Evolutionary conservation across 1,139 yeast genomes (phyloP).

Genomic region (Candida neerlandica): DNA sequence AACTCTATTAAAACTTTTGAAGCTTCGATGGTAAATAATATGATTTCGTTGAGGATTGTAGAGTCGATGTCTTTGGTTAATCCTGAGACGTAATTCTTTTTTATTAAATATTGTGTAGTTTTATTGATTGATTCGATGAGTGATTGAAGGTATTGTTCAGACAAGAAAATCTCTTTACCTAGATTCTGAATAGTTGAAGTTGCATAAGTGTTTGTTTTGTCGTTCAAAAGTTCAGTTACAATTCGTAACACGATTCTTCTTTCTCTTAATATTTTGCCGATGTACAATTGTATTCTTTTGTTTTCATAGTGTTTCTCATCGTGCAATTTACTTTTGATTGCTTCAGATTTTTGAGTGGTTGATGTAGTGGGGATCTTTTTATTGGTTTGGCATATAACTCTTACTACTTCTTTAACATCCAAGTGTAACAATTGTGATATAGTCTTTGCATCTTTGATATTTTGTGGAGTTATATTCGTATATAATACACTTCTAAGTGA

Average conservation of each 20-base stretch:
- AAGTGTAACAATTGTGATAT: conserved; percentile 36
- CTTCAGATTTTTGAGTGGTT: conserved; percentile 31
- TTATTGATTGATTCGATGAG: conserved; percentile 23
- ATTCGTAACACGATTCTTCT: conserved; percentile 46
- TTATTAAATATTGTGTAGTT: conserved; percentile 8
- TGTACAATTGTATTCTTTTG: conserved; percentile 33
- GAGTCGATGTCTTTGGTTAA: conserved; percentile 24
- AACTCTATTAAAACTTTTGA: conserved; percentile 50
- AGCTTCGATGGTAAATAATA: conserved; percentile 40
- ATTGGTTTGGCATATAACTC: conserved; percentile 47
- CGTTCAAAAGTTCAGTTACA: conserved; percentile 39
- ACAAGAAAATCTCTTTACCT: conserved; percentile 40
- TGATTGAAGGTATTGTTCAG: conserved; percentile 25
- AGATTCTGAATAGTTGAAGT: conserved; percentile 39
- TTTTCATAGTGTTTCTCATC: conserved; percentile 35
- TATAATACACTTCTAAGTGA: conserved; percentile 44
- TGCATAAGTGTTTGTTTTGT: conserved; percentile 32
- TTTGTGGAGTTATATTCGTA: conserved; percentile 32
- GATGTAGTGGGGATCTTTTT: conserved; percentile 25
- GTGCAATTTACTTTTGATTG: conserved; percentile 36
- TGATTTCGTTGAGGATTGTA: conserved; percentile 35
- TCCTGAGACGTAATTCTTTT: conserved; percentile 18
- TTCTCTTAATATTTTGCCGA: conserved; percentile 44
- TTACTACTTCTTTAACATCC: conserved; percentile 44
- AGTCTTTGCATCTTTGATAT: conserved; percentile 41